Evolutionary conservation across 257 asterid genomes (phyloP).

Genomic region (Solanum virginianum): DNA sequence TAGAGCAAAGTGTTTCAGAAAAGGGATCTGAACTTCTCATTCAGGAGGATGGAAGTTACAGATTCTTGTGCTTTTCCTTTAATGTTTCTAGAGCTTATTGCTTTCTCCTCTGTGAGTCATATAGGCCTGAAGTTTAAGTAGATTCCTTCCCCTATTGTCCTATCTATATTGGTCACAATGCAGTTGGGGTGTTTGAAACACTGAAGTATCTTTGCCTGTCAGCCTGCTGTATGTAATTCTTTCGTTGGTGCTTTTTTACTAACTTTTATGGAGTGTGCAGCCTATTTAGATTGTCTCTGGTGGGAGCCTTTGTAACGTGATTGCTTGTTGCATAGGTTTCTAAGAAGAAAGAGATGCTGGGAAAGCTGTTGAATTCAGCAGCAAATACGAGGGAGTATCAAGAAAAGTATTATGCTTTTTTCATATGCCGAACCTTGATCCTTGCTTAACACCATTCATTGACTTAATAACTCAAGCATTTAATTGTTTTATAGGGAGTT

Average conservation of each 20-base stretch:
- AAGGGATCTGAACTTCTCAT: not conserved
- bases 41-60: not conserved
- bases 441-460: not conserved
- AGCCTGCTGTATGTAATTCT: not conserved
- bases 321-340: conserved; percentile 37
- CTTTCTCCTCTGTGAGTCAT: not conserved
- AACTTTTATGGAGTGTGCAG: not conserved
- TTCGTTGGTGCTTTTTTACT: not conserved
- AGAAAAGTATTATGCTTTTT: conserved; percentile 35
- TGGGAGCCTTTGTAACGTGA: not conserved
- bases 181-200: not conserved
- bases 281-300: not conserved
- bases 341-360: conserved; percentile 43
- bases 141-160: not conserved
- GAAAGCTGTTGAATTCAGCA: conserved; percentile 42
- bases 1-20: not conserved
- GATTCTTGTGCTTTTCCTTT: not conserved
- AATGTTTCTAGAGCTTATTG: not conserved
- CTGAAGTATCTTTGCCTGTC: not conserved
- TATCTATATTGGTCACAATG: not conserved
- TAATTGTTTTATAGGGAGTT: conserved; percentile 45
- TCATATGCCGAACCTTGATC: conserved; percentile 7
- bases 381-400: conserved; percentile 52
- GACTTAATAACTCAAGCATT: conserved; percentile 1
- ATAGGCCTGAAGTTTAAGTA: not conserved